A percentile compares a stretch with the other conserved stretches of the same genome.
These are phyloP conservation scores for Hericium rajendrae DNA, from an alignment of 768 basidiomycete species.

Conservation along the genomic window DNA sequence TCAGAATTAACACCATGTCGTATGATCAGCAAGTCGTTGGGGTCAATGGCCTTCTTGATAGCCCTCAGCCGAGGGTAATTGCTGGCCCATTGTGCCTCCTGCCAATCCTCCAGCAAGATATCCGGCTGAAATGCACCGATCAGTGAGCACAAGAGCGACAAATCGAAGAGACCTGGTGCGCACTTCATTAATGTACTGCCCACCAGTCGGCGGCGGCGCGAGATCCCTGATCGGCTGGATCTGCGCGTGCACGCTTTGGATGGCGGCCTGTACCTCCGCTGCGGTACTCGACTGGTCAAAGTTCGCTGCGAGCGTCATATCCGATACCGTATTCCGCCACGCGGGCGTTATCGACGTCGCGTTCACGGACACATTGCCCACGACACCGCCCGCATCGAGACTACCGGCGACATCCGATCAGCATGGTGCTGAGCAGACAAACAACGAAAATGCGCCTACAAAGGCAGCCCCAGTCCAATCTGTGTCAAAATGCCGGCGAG, in stretches of 20 bases:
- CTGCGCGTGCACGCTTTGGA: background rate
- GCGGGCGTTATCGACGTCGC: constrained; percentile 34
- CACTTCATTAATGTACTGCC: background rate
- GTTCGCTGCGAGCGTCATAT: background rate
- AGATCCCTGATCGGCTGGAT: background rate
- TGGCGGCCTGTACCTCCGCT: background rate
- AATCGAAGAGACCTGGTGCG: background rate
- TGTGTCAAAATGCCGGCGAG: no score
- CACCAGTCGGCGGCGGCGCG: background rate
- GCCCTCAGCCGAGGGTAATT: constrained; percentile 12
- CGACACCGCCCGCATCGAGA: constrained; percentile 20
- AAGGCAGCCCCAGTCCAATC: no score
- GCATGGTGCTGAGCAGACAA: no score
- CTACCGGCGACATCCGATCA: background rate
- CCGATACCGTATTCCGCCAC: constrained; percentile 25
- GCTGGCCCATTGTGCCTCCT: constrained; percentile 9
- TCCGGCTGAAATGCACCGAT: background rate
- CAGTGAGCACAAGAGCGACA: no score
- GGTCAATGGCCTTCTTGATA: constrained; percentile 10
- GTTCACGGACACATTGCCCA: constrained; percentile 36
- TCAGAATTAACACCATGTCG: background rate
- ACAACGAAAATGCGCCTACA: no score
- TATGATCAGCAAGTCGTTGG: constrained; percentile 4
- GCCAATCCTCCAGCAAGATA: constrained; percentile 6
- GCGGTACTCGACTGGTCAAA: background rate